Base-by-base conservation (phyloP, 495 filamentous ascomycete genomes). In the Aspergillus biplanus region DNA sequence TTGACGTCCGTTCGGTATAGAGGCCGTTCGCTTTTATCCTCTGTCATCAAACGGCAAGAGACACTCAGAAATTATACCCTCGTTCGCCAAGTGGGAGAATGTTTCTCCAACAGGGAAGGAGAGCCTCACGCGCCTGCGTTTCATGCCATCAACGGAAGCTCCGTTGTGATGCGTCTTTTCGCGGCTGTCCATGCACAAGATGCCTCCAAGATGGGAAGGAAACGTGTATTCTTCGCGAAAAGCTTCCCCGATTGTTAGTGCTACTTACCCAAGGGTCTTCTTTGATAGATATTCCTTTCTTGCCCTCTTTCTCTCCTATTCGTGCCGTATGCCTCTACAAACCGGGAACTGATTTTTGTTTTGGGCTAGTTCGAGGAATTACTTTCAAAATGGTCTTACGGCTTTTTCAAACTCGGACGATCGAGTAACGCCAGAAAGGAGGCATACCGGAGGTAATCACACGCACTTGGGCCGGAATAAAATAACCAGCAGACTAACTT, bases 121-220 rank as follows among this genome's bases (percentile, higher is more conserved):
- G 80, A 65, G 78, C 80, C 1, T 66, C 78, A 3, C 76, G 73
- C 34, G 80, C 79, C 15, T 83, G 80, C 27, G 61, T 74, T 16
- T 79, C 77, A 58, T 82, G 79, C 52, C 73, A 78, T 47, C 73
- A 76, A 56, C 71, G 79, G n/a, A 81, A 82, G 64, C 78, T 83
- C 16, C 76, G 79, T 46, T 83, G 80, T 61, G 80, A 83, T 52
- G 78, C 80, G 7, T 78, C 75, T 6, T 76, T 81, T 33, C 67
- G 75, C n/a, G 80, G 79, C 0, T 68, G 72, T 33, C 78, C 79
- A 9, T 83, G 79, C 65, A 81, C 80, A 59, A 80, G 81, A 42
- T 83, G 79, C 56, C 75, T 59, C 62, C 78, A 69, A 68, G 78
- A 70, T 56, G 75, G 70, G 68, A 78, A 61, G 69, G 73, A 16